phyloP scores from a whole-genome alignment of 306 rosid species.

The Quercus suber region DNA sequence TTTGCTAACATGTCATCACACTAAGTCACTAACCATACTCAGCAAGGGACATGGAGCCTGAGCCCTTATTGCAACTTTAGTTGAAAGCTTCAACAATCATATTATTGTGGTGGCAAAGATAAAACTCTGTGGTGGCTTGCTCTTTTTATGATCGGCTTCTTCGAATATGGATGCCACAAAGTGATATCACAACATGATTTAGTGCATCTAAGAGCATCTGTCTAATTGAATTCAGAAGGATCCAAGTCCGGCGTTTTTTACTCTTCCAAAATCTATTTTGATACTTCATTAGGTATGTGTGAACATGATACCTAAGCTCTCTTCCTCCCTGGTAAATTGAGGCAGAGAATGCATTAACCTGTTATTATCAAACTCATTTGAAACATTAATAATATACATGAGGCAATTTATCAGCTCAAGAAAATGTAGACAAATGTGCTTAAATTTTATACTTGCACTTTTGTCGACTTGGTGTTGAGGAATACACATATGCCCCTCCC shows the following conservation, averaged over 20 bases:
- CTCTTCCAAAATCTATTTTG: constrained; percentile 7
- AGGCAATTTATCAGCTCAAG: too few relatives aligned
- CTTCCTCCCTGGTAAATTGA: not conserved
- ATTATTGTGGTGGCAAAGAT: constrained; percentile 53
- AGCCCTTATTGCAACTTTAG: not conserved
- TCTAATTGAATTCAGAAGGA: not conserved
- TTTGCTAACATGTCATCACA: too few relatives aligned
- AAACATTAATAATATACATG: too few relatives aligned
- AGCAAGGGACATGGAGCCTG: too few relatives aligned
- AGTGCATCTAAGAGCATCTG: not conserved
- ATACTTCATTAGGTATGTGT: not conserved
- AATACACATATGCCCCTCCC: not conserved
- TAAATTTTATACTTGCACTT: not conserved
- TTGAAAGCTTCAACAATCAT: not conserved
- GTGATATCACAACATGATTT: constrained; percentile 23
- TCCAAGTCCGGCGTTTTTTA: not conserved
- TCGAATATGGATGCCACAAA: constrained; percentile 63
- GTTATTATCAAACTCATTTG: too few relatives aligned
- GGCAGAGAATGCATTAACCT: too few relatives aligned
- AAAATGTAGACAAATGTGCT: not conserved
- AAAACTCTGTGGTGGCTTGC: constrained; percentile 23
- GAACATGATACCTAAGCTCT: not conserved
- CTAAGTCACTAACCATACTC: too few relatives aligned
- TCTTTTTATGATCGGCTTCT: constrained; percentile 79
- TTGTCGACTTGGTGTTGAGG: not conserved